Evolutionary conservation across 352 stramenopile species (phyloP).

Genomic region (Phytophthora nicotianae): DNA sequence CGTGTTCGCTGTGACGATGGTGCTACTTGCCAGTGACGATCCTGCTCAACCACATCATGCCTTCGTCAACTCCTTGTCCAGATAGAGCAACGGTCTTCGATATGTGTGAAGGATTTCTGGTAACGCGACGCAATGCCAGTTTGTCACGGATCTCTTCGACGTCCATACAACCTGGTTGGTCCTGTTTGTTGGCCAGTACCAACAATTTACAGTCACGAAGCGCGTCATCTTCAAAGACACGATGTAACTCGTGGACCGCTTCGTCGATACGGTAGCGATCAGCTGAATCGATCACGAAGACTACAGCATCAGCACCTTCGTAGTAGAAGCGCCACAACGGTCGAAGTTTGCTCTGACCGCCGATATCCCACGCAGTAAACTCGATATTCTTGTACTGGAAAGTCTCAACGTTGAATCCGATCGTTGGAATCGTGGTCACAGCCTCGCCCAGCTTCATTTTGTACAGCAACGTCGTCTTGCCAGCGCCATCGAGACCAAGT

Average conservation of each 20-base stretch:
- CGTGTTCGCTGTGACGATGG: slow-evolving; percentile 7
- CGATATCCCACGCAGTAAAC: slow-evolving; percentile 86
- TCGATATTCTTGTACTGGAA: slow-evolving; percentile 72
- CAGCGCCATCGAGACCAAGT: slow-evolving; percentile 92
- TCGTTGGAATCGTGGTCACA: slow-evolving; percentile 72
- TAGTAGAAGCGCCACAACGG: slow-evolving; percentile 82
- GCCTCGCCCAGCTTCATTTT: slow-evolving; percentile 75
- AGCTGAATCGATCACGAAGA: slow-evolving; percentile 83
- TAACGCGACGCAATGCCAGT: slow-evolving; percentile 39
- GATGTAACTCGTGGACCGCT: slow-evolving; percentile 44
- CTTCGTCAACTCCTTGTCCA: slow-evolving; percentile 50
- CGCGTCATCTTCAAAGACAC: slow-evolving; percentile 47
- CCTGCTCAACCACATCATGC: slow-evolving; percentile 49
- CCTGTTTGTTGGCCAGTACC: slow-evolving; percentile 56
- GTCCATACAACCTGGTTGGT: slow-evolving; percentile 36
- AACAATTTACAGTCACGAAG: slow-evolving; percentile 44
- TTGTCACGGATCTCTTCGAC: slow-evolving; percentile 34
- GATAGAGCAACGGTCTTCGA: slow-evolving; percentile 35
- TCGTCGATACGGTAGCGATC: slow-evolving; percentile 59
- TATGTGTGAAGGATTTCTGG: slow-evolving; percentile 40
- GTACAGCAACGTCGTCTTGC: slow-evolving; percentile 96
- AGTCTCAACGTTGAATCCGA: slow-evolving; percentile 84
- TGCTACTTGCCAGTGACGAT: slow-evolving; percentile 25
- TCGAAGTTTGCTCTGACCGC: slow-evolving; percentile 73
- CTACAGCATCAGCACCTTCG: slow-evolving; percentile 62